Evolutionary conservation across 208 protist species (phyloP).

Genomic region (Chromosphaera perkinsii): DNA sequence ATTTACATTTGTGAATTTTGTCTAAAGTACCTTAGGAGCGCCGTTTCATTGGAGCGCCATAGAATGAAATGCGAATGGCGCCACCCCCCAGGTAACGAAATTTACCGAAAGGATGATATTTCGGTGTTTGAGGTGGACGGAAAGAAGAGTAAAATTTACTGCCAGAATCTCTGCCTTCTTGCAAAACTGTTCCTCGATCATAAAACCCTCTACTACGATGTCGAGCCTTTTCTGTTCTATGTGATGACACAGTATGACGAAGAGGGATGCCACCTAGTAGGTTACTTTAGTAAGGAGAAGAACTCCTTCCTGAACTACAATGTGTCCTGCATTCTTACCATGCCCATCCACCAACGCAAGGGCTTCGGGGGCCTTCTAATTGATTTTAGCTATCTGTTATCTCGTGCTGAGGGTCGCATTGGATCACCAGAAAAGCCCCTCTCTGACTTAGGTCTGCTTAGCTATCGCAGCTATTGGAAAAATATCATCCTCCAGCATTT

Average conservation of each 20-base stretch:
- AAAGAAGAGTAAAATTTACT: slow-evolving; percentile 90
- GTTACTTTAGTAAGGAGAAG: slow-evolving; percentile 98
- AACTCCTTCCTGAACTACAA: slow-evolving; percentile 91
- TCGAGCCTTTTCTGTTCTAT: slow-evolving; percentile 98
- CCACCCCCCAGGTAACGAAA: slow-evolving; percentile 84
- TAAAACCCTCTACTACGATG: slow-evolving; percentile 98
- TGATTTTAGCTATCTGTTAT: slow-evolving; percentile 81
- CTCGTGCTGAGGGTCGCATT: slow-evolving; percentile 82
- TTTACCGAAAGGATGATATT: slow-evolving; percentile 63
- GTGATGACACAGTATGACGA: slow-evolving; percentile 35
- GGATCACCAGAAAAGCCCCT: slow-evolving; percentile 98
- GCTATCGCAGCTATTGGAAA: no score
- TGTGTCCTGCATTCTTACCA: slow-evolving; percentile 96
- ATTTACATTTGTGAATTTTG: slow-evolving; percentile 43
- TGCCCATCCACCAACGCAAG: slow-evolving; percentile 79
- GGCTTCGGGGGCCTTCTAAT: slow-evolving; percentile 97
- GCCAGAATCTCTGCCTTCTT: slow-evolving; percentile 94
- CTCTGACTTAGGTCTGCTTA: slow-evolving; percentile 95
- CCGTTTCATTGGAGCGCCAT: not conserved
- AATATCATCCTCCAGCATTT: no score
- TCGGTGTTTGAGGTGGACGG: slow-evolving; percentile 70
- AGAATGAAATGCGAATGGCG: slow-evolving; percentile 12
- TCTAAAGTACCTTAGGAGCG: slow-evolving; percentile 30
- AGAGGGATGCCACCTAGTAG: slow-evolving; percentile 58
- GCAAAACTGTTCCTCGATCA: slow-evolving; percentile 99